Percentiles rank a stretch among this genome's conserved stretches.
phyloP scores from a whole-genome alignment of 2,329 filamentous ascomycete species.

The Sphaerulina musiva region DNA sequence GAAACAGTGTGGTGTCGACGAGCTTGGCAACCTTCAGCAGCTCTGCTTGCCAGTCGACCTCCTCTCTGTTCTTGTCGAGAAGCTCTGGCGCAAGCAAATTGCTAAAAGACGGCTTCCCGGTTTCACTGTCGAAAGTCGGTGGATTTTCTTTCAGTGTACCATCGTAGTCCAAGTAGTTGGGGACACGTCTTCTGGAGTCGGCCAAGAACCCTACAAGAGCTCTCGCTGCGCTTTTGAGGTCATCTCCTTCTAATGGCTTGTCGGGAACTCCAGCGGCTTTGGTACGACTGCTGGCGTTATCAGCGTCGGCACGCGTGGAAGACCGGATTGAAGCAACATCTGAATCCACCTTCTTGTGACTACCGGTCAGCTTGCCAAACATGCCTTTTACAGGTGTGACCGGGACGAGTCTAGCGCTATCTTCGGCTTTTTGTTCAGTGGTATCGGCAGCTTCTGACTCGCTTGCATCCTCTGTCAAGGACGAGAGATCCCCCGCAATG shows the following conservation, averaged over 20 bases:
- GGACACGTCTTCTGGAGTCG: slow-evolving; percentile 64
- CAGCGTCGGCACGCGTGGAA: slow-evolving; percentile 50
- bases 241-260: slow-evolving; percentile 64
- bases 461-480: slow-evolving; percentile 41
- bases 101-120: slow-evolving; percentile 41
- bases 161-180: slow-evolving; percentile 54
- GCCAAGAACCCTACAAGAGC: slow-evolving; percentile 84
- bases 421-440: slow-evolving; percentile 24
- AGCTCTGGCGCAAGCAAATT: slow-evolving; percentile 33
- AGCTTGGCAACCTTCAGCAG: slow-evolving; percentile 71
- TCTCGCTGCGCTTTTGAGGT: slow-evolving; percentile 71
- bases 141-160: slow-evolving; percentile 54
- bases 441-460: slow-evolving; percentile 41
- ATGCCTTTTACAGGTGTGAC: slow-evolving; percentile 36
- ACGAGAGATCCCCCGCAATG: slow-evolving; percentile 76
- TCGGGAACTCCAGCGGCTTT: slow-evolving; percentile 44
- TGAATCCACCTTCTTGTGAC: slow-evolving; percentile 42
- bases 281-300: slow-evolving; percentile 49
- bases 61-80: slow-evolving; percentile 28
- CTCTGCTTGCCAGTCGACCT: slow-evolving; percentile 60
- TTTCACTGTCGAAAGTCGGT: slow-evolving; percentile 35
- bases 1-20: slow-evolving; percentile 90
- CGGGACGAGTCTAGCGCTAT: slow-evolving; percentile 31
- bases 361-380: slow-evolving; percentile 44
- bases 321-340: slow-evolving; percentile 56